Conservation (phyloP, 768 basidiomycete genomes). For the Podaxis rugospora region DNA sequence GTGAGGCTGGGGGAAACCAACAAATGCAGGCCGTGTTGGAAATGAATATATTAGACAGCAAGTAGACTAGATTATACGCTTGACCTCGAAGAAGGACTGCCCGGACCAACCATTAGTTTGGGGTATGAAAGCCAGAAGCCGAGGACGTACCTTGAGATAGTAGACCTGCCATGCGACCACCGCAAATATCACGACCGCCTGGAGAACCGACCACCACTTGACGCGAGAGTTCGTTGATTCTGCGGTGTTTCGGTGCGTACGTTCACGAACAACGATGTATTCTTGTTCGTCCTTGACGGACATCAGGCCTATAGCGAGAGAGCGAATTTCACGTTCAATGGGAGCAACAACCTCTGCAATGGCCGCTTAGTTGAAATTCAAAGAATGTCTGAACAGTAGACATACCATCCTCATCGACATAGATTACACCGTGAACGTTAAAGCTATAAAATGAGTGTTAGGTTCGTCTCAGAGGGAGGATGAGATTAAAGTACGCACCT, state of each 20-base stretch:
- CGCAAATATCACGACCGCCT: constrained; percentile 79
- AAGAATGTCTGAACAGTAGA: background rate
- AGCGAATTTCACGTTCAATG: constrained; percentile 92
- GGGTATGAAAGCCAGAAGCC: background rate
- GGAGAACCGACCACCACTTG: constrained; percentile 98
- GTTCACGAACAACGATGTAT: constrained; percentile 94
- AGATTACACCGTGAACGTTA: constrained; percentile 97
- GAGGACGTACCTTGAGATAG: constrained; percentile 73
- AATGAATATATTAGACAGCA: constrained; percentile 15
- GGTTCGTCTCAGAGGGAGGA: background rate
- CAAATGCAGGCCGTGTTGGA: background rate
- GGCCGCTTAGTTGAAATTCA: background rate
- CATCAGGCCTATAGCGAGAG: constrained; percentile 73
- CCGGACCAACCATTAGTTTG: background rate
- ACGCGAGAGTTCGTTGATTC: constrained; percentile 92
- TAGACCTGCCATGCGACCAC: constrained; percentile 98
- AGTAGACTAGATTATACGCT: constrained; percentile 66
- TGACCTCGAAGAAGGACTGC: constrained; percentile 88
- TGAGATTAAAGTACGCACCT: constrained; percentile 49
- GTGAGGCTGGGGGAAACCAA: background rate
- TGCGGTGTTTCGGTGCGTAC: constrained; percentile 89
- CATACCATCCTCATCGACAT: constrained; percentile 84
- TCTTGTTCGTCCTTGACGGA: constrained; percentile 98
- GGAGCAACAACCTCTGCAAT: constrained; percentile 81
- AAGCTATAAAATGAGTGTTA: constrained; percentile 50